phyloP scores from a whole-genome alignment of 2,329 filamentous ascomycete species.

The Septoria linicola region DNA sequence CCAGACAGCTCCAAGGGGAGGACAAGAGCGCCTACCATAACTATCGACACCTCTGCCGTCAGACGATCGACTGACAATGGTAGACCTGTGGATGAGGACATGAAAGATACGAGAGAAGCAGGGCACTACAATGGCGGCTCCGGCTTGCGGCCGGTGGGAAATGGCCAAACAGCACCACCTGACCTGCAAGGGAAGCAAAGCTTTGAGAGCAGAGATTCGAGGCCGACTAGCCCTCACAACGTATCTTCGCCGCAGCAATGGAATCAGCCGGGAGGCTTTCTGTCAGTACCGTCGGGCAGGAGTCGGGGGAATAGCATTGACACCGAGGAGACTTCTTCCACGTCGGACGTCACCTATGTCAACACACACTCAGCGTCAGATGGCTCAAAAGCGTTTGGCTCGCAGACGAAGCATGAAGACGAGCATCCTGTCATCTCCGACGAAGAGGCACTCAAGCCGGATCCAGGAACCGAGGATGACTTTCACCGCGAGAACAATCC shows the following conservation, averaged over 20 bases:
- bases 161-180: slow-evolving; percentile 35
- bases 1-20: slow-evolving; percentile 15
- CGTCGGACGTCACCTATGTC: slow-evolving; percentile 64
- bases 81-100: slow-evolving; percentile 36
- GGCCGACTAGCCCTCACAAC: slow-evolving; percentile 67
- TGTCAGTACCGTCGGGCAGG: slow-evolving; percentile 62
- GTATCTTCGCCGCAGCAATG: slow-evolving; percentile 61
- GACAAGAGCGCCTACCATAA: slow-evolving; percentile 51
- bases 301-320: slow-evolving; percentile 67
- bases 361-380: slow-evolving; percentile 42
- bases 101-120: slow-evolving; percentile 36
- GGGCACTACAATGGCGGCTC: slow-evolving; percentile 21
- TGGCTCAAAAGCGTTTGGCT: slow-evolving; percentile 31
- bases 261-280: slow-evolving; percentile 54
- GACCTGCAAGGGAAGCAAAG: slow-evolving; percentile 58
- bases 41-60: slow-evolving; percentile 52
- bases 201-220: slow-evolving; percentile 64
- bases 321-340: slow-evolving; percentile 57
- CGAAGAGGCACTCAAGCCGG: slow-evolving; percentile 68
- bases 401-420: slow-evolving; percentile 35
- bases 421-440: slow-evolving; percentile 60
- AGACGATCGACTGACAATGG: slow-evolving; percentile 36
- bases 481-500: slow-evolving; percentile 75
- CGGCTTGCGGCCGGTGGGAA: slow-evolving; percentile 23
- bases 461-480: slow-evolving; percentile 71